phyloP scores from a whole-genome alignment of 2,329 filamentous ascomycete genomes.

The Chalara sp. region DNA sequence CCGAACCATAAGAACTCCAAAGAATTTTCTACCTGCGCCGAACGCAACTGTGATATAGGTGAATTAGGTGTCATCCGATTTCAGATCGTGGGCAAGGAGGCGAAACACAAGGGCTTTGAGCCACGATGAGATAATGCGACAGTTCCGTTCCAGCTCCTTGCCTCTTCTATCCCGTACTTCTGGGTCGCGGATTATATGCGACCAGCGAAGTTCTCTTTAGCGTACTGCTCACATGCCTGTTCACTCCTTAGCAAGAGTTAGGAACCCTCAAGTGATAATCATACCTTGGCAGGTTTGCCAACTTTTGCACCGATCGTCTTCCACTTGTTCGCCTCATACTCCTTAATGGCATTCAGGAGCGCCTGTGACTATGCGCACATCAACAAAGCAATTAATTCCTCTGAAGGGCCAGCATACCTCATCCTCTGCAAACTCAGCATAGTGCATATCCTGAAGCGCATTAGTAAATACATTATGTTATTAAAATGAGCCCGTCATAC shows the following conservation, averaged over 20 bases:
- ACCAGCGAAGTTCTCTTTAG: slow-evolving; percentile 76
- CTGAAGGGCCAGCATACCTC: slow-evolving; percentile 53
- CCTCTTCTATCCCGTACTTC: too few species aligned
- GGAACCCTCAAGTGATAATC: slow-evolving; percentile 10
- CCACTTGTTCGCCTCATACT: slow-evolving; percentile 99
- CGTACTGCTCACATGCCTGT: slow-evolving; percentile 84
- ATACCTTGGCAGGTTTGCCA: slow-evolving; percentile 91
- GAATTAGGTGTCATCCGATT: too few species aligned
- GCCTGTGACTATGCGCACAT: slow-evolving; percentile 36
- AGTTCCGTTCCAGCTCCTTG: background rate
- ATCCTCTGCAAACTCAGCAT: slow-evolving; percentile 95
- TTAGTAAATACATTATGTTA: slow-evolving; percentile 6
- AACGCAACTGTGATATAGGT: too few species aligned
- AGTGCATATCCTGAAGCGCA: slow-evolving; percentile 82
- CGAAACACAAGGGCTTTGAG: background rate
- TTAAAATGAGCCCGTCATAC: slow-evolving; percentile 34
- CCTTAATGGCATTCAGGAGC: slow-evolving; percentile 89
- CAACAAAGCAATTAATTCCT: slow-evolving; percentile 2
- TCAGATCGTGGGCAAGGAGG: background rate
- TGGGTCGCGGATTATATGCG: slow-evolving; percentile 14
- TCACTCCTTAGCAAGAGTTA: slow-evolving; percentile 14
- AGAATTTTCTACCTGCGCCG: too few species aligned
- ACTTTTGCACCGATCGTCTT: slow-evolving; percentile 95
- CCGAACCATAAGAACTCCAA: too few species aligned
- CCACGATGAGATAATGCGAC: background rate